Base-by-base conservation (phyloP, 805 yeast genomes). In the Kurtzmaniella fragi region DNA sequence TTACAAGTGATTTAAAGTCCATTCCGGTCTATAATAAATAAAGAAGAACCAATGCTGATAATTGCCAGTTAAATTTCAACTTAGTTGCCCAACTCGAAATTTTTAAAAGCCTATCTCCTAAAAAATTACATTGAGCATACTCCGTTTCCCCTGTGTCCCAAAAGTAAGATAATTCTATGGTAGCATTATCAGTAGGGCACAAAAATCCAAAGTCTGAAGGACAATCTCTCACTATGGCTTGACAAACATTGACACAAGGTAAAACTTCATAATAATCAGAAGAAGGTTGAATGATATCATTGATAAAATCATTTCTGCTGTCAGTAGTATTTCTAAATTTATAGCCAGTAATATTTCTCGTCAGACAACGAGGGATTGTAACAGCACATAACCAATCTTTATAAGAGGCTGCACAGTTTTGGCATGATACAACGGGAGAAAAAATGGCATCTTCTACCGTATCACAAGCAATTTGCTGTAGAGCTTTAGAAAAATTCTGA, bases 321-420 rank as follows among this genome's bases (percentile, higher is more conserved):
- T 66, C 57, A 12, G 70, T 70, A 4, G 64, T 64, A 3, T 62
- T 57, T 27, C 95, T 67, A 20, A 49, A 41, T 15, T 59, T 56
- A 54, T 73, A 80, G 5, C 75, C 75, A 0, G 70, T 49, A 7
- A 62, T 43, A 5, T 73, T 54, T 11, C 56, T 46, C 11, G 83
- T 79, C 1, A 86, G 70, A 51, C 99, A 91, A 25, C 97, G 67
- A 0, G 98, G 98, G 5, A 91, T 85, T 0, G 88, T 70, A 3
- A 88, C 87, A 0, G 95, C 72, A 61, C 99, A 91, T 14, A 93
- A 70, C 99, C 99, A 91, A 50, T 81, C 71, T 50, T 77, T 79
- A 57, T 91, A 91, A 1, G 90, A 71, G 2, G 56, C 47, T 1
- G 73, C 71, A 56, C 99, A 91, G 52, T 86, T 80, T 11, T 66